Percentiles rank a stretch among this genome's conserved stretches.
phyloP scores from a whole-genome alignment of 2,329 filamentous ascomycete genomes.

The Colletotrichum falcatum region DNA sequence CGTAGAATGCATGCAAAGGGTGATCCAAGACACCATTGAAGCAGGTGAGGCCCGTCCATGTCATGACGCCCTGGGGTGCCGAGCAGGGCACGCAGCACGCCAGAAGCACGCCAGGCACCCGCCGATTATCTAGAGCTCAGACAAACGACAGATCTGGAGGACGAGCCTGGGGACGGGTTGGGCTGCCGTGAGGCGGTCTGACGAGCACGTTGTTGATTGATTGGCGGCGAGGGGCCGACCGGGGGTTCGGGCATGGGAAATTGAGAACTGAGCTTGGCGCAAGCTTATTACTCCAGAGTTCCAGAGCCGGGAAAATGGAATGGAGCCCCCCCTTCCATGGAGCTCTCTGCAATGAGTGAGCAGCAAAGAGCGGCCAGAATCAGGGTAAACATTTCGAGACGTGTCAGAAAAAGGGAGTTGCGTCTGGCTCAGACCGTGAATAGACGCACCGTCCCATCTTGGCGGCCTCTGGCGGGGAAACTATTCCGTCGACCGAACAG shows the following conservation, averaged over 20 bases:
- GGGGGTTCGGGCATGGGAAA: constrained; percentile 18
- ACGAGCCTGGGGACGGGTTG: constrained; percentile 9
- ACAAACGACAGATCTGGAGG: constrained; percentile 10
- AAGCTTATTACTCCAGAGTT: constrained; percentile 25
- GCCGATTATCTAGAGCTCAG: neutral
- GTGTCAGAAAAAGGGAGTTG: constrained; percentile 37
- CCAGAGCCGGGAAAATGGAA: constrained; percentile 15
- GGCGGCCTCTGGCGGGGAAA: constrained; percentile 36
- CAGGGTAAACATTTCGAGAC: constrained; percentile 28
- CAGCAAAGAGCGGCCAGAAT: too few relatives aligned
- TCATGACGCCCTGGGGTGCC: neutral
- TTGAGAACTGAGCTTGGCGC: constrained; percentile 32
- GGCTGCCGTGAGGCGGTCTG: constrained; percentile 37
- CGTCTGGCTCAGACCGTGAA: constrained; percentile 25
- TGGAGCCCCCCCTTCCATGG: too few relatives aligned
- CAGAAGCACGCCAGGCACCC: constrained; percentile 14
- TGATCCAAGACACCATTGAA: neutral
- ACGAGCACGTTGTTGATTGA: constrained; percentile 42
- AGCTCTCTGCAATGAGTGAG: constrained; percentile 16
- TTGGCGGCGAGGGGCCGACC: constrained; percentile 35
- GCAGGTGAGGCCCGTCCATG: neutral
- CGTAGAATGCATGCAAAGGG: neutral
- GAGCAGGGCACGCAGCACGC: neutral
- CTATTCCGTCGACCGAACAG: constrained; percentile 32
- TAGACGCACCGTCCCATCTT: constrained; percentile 37